These are phyloP conservation scores for Nannochloris sp. DNA, from an alignment of 139 green algal species.

Conservation along the genomic window DNA sequence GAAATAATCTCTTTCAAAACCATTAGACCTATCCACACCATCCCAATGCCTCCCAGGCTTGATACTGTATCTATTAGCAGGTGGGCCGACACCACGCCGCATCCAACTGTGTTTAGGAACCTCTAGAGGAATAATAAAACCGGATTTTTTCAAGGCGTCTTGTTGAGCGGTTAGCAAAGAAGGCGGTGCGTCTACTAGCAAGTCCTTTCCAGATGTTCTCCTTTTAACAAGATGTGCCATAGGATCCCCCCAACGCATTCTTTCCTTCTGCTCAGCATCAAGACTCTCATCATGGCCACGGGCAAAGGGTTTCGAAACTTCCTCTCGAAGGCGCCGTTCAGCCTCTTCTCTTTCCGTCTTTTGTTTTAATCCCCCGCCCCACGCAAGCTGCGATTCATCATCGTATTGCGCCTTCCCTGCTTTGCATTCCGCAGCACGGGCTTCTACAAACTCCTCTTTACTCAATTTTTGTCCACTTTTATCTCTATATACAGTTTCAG, in stretches of 20 bases:
- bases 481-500: conserved; percentile 72
- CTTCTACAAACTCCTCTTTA: conserved; percentile 43
- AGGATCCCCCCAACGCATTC: conserved; percentile 77
- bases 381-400: conserved; percentile 51
- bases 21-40: conserved; percentile 88
- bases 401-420: conserved; percentile 26
- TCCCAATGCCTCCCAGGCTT: conserved; percentile 94
- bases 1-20: conserved; percentile 85
- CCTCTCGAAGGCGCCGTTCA: conserved; percentile 23
- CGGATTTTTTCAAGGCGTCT: conserved; percentile 45
- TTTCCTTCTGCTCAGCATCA: not conserved
- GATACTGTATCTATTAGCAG: conserved; percentile 88
- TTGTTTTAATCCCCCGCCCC: conserved; percentile 67
- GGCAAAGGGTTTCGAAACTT: conserved; percentile 62
- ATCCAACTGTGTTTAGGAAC: conserved; percentile 93
- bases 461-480: conserved; percentile 41
- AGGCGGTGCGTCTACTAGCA: conserved; percentile 4
- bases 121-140: conserved; percentile 80
- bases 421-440: conserved; percentile 17
- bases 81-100: conserved; percentile 58
- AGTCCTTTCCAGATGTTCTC: not conserved
- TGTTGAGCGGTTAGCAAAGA: conserved; percentile 9
- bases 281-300: conserved; percentile 6
- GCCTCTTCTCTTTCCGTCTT: conserved; percentile 34
- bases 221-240: conserved; percentile 69